Evolutionary conservation across 2,329 filamentous ascomycete species (phyloP).

Genomic region (Aspergillus novoparasiticus): DNA sequence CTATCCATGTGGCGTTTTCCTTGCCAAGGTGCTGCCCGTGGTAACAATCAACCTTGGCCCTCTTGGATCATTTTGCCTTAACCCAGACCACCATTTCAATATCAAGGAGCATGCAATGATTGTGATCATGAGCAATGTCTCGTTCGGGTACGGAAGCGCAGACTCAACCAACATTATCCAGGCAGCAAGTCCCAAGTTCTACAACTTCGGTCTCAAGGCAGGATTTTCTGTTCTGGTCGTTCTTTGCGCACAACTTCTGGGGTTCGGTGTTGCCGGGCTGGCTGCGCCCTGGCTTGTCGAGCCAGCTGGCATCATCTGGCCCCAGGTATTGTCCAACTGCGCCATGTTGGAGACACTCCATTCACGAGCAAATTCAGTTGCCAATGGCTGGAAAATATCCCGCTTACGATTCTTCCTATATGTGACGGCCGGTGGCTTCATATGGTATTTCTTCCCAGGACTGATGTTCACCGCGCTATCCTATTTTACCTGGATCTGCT

Average conservation of each 20-base stretch:
- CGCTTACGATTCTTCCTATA: slow-evolving; percentile 43
- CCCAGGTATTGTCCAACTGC: slow-evolving; percentile 41
- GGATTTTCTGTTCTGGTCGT: slow-evolving; percentile 44
- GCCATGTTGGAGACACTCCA: slow-evolving; percentile 44
- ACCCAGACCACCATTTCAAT: slow-evolving; percentile 49
- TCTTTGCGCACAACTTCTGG: slow-evolving; percentile 43
- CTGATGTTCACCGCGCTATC: slow-evolving; percentile 54
- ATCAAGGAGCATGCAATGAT: slow-evolving; percentile 52
- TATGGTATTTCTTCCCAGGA: slow-evolving; percentile 58
- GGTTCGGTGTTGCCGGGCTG: slow-evolving; percentile 45
- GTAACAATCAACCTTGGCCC: slow-evolving; percentile 27
- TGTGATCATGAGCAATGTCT: slow-evolving; percentile 54
- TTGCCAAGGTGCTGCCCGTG: slow-evolving; percentile 45
- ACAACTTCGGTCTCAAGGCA: slow-evolving; percentile 43
- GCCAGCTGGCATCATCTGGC: slow-evolving; percentile 45
- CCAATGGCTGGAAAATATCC: slow-evolving; percentile 43
- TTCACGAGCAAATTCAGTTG: slow-evolving; percentile 39
- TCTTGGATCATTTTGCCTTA: slow-evolving; percentile 31
- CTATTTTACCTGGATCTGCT: slow-evolving; percentile 53
- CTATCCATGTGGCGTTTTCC: slow-evolving; percentile 45
- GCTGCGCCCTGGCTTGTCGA: slow-evolving; percentile 41
- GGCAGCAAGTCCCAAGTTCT: slow-evolving; percentile 41
- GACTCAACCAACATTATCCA: slow-evolving; percentile 52
- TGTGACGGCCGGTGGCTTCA: slow-evolving; percentile 31
- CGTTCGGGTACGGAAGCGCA: slow-evolving; percentile 50